A percentile compares a stretch with the other conserved stretches of the same genome.
These are phyloP conservation scores for Cavenderia fasciculata DNA, from an alignment of 78 protist genomes.

Conservation along the genomic window DNA sequence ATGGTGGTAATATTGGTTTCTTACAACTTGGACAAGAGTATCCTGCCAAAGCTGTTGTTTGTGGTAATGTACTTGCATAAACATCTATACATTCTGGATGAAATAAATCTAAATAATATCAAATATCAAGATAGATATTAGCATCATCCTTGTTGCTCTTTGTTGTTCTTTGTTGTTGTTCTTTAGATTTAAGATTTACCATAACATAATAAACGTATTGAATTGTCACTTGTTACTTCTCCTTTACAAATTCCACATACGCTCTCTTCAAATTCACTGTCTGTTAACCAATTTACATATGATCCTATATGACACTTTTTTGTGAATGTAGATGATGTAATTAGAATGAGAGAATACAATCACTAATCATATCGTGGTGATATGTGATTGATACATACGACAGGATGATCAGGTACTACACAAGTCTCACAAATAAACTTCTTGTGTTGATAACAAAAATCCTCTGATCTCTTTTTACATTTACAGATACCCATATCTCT, in stretches of 20 bases:
- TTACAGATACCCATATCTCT: slow-evolving; percentile 74
- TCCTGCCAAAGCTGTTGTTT: neutral
- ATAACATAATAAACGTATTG: slow-evolving; percentile 55
- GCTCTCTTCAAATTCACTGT: slow-evolving; percentile 59
- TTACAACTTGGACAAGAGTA: slow-evolving; percentile 67
- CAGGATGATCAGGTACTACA: slow-evolving; percentile 59
- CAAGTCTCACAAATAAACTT: slow-evolving; percentile 50
- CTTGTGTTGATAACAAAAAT: slow-evolving; percentile 50
- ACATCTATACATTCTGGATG: slow-evolving; percentile 81
- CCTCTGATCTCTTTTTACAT: slow-evolving; percentile 73
- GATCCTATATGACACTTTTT: slow-evolving; percentile 62
- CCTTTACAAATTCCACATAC: slow-evolving; percentile 68
- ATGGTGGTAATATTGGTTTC: slow-evolving; percentile 47
- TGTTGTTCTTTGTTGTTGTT: no score
- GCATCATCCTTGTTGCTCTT: no score
- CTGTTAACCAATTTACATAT: slow-evolving; percentile 70
- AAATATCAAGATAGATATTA: no score
- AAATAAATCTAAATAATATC: slow-evolving; percentile 28
- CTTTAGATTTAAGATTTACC: neutral
- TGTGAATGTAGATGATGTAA: neutral
- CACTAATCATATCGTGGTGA: neutral
- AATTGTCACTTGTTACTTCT: slow-evolving; percentile 12
- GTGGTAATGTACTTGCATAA: slow-evolving; percentile 58
- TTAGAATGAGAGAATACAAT: neutral
- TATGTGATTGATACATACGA: neutral